Percentiles rank a stretch among this genome's conserved stretches.
phyloP scores from a whole-genome alignment of 345 rosid genomes.

The Rhodomyrtus tomentosa region DNA sequence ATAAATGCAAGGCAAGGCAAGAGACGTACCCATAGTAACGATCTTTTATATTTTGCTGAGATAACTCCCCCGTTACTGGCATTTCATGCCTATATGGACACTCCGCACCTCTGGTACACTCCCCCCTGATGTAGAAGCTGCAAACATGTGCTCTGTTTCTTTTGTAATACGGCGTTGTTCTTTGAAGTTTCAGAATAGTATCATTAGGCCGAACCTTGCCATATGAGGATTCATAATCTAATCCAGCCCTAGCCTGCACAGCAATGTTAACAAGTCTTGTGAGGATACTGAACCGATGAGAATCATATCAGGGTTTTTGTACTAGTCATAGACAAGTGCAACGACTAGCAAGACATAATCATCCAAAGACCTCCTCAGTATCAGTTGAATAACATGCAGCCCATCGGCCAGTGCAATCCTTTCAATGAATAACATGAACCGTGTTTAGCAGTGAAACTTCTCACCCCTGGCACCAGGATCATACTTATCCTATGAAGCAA shows the following conservation, averaged over 20 bases:
- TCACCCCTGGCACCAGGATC: background rate
- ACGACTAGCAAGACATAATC: background rate
- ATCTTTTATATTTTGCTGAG: constrained; percentile 94
- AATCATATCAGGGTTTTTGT: background rate
- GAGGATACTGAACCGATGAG: background rate
- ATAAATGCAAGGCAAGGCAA: background rate
- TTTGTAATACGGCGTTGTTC: constrained; percentile 88
- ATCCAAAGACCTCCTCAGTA: background rate
- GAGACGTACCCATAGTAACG: constrained; percentile 84
- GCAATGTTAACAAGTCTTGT: background rate
- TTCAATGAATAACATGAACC: background rate
- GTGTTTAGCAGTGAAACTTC: background rate
- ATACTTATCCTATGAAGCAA: background rate
- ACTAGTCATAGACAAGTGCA: background rate
- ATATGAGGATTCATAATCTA: constrained; percentile 92
- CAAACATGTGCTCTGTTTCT: constrained; percentile 93
- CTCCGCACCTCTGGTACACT: constrained; percentile 93
- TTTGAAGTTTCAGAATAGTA: constrained; percentile 86
- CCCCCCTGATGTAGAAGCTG: constrained; percentile 88
- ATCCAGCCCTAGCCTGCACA: constrained; percentile 84
- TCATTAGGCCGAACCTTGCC: constrained; percentile 82
- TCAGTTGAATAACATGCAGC: background rate
- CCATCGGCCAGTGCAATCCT: background rate
- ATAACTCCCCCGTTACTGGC: constrained; percentile 88
- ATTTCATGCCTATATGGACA: constrained; percentile 97